These are phyloP conservation scores for Globisporangium paroecandrum DNA, from an alignment of 352 stramenopile species.

Conservation along the genomic window DNA sequence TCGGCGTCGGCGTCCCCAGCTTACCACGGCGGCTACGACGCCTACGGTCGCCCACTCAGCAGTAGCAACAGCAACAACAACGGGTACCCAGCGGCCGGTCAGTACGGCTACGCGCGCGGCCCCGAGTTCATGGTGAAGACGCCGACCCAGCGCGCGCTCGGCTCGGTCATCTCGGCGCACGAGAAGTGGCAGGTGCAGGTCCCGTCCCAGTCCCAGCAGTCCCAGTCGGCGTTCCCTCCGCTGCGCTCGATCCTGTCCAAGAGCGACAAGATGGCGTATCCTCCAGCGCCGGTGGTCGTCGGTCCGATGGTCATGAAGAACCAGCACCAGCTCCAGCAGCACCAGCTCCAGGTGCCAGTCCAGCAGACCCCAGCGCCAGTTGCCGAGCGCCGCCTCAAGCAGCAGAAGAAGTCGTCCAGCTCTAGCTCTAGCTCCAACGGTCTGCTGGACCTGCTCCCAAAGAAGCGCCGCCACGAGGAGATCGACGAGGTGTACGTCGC, in stretches of 20 bases:
- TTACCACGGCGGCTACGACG: slow-evolving; percentile 14
- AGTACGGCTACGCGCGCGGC: slow-evolving; percentile 9
- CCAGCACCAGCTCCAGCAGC: slow-evolving; percentile 4
- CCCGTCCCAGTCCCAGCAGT: slow-evolving; percentile 9
- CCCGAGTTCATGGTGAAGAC: not conserved
- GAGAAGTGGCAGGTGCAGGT: slow-evolving; percentile 18
- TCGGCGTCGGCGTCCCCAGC: slow-evolving; percentile 1
- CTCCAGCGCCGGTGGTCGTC: not conserved
- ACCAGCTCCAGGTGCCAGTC: not conserved
- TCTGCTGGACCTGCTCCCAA: slow-evolving; percentile 19
- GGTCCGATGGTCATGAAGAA: slow-evolving; percentile 27
- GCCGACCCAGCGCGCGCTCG: not conserved
- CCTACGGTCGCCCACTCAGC: slow-evolving; percentile 12
- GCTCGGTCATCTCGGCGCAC: slow-evolving; percentile 12
- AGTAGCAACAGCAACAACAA: not conserved
- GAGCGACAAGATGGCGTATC: slow-evolving; percentile 12
- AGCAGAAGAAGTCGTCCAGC: not conserved
- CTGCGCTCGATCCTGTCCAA: slow-evolving; percentile 20
- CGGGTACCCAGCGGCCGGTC: not conserved
- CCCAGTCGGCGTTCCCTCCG: slow-evolving; percentile 12
- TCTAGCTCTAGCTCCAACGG: slow-evolving; percentile 9
- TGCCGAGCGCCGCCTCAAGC: slow-evolving; percentile 1
- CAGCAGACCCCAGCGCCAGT: slow-evolving; percentile 11
- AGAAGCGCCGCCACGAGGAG: slow-evolving; percentile 27
- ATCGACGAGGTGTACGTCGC: slow-evolving; percentile 12